phyloP scores from a whole-genome alignment of 192 early-diverging fungal genomes.

The Entophlyctis luteolus region DNA sequence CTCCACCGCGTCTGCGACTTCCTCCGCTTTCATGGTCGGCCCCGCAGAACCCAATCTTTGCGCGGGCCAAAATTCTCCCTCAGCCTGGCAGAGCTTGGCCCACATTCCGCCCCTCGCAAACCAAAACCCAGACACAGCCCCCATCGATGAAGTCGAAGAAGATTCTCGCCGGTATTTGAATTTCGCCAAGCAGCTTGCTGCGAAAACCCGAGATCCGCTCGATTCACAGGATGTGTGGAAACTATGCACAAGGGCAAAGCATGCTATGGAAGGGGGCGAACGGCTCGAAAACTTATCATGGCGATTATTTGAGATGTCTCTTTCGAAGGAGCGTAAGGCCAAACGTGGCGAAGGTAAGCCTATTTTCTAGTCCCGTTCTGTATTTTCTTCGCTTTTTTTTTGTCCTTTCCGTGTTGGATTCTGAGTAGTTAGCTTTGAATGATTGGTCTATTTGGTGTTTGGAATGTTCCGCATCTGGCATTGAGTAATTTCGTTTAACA shows the following conservation, averaged over 20 bases:
- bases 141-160: constrained; percentile 17
- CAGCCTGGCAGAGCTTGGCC: neutral
- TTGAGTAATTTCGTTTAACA: too few species aligned
- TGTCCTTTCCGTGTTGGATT: neutral
- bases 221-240: constrained; percentile 21
- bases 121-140: neutral
- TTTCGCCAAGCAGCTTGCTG: constrained; percentile 14
- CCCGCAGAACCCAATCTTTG: neutral
- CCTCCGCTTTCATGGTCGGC: neutral
- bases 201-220: constrained; percentile 6
- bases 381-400: neutral
- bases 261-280: constrained; percentile 21
- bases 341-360: constrained; percentile 8
- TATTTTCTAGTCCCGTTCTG: neutral
- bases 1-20: neutral
- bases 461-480: too few species aligned
- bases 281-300: constrained; percentile 17
- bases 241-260: constrained; percentile 17
- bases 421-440: too few species aligned
- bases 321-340: constrained; percentile 14
- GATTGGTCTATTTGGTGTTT: too few species aligned
- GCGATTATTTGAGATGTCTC: constrained; percentile 23
- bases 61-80: neutral
- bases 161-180: constrained; percentile 10
- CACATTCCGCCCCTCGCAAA: neutral